phyloP scores from a whole-genome alignment of 2,329 filamentous ascomycete genomes.

The Neurospora crassa region DNA sequence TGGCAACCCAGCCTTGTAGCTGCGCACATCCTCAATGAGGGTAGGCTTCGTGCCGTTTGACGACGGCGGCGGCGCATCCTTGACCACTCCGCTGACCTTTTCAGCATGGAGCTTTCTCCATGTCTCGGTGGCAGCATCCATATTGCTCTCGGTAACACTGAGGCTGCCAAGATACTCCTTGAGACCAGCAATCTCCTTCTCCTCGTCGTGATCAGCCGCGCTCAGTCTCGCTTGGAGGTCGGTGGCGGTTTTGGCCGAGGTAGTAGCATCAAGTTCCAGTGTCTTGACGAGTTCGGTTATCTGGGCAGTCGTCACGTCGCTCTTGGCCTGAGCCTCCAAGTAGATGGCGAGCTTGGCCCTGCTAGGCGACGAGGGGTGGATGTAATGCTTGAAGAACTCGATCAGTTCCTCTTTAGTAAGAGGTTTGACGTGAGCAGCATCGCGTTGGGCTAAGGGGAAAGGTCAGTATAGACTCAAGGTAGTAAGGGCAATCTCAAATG shows the following conservation, averaged over 20 bases:
- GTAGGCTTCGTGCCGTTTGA: conserved; percentile 44
- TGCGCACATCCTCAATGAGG: conserved; percentile 67
- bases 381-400: conserved; percentile 66
- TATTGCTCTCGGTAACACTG: conserved; percentile 39
- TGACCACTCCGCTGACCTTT: conserved; percentile 19
- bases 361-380: conserved; percentile 61
- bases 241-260: conserved; percentile 22
- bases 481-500: background rate
- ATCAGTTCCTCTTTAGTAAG: conserved; percentile 74
- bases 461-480: conserved; percentile 2
- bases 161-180: conserved; percentile 37
- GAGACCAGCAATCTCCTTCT: conserved; percentile 40
- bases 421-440: conserved; percentile 63
- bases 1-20: conserved; percentile 68
- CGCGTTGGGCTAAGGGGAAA: conserved; percentile 50
- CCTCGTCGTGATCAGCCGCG: conserved; percentile 32
- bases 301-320: conserved; percentile 33
- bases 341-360: conserved; percentile 83
- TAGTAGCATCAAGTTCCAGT: conserved; percentile 24
- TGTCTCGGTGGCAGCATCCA: conserved; percentile 30
- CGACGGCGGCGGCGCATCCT: conserved; percentile 21
- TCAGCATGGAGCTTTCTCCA: conserved; percentile 26
- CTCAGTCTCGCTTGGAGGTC: conserved; percentile 26
- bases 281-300: conserved; percentile 30
- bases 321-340: conserved; percentile 61